phyloP scores from a whole-genome alignment of 495 filamentous ascomycete genomes.

The Daldinia caldariorum region DNA sequence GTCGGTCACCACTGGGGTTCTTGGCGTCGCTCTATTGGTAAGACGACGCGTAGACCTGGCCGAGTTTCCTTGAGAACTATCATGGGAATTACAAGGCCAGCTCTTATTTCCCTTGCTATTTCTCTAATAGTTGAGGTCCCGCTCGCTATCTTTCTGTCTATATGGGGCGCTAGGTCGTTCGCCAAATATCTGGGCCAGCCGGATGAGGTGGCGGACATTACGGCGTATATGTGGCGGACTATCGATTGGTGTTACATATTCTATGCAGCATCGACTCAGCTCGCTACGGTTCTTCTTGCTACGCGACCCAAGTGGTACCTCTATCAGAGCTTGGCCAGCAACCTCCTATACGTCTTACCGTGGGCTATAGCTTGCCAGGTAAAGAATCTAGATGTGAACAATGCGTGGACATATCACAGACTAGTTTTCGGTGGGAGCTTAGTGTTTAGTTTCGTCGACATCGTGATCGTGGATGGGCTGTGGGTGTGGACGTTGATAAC shows the following conservation, averaged over 20 bases:
- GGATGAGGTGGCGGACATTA: slow-evolving; percentile 66
- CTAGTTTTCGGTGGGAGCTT: slow-evolving; percentile 76
- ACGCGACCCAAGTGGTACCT: slow-evolving; percentile 75
- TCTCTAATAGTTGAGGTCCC: slow-evolving; percentile 69
- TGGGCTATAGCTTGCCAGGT: slow-evolving; percentile 73
- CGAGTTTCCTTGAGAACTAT: slow-evolving; percentile 52
- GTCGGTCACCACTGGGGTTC: slow-evolving; percentile 74
- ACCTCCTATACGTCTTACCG: slow-evolving; percentile 73
- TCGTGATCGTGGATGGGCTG: slow-evolving; percentile 57
- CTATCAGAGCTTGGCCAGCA: slow-evolving; percentile 70
- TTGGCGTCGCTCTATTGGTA: slow-evolving; percentile 60
- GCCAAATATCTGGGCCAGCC: slow-evolving; percentile 68
- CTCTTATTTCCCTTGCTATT: slow-evolving; percentile 61
- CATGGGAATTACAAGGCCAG: slow-evolving; percentile 60
- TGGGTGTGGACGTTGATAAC: slow-evolving; percentile 67
- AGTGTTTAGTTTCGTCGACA: slow-evolving; percentile 71
- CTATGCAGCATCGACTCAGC: slow-evolving; percentile 71
- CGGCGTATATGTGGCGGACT: slow-evolving; percentile 74
- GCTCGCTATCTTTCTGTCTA: slow-evolving; percentile 68
- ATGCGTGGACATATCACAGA: slow-evolving; percentile 74
- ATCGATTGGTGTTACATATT: slow-evolving; percentile 83
- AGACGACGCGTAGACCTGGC: slow-evolving; percentile 50
- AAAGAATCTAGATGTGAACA: slow-evolving; percentile 55
- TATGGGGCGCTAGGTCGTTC: slow-evolving; percentile 67
- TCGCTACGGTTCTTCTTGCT: slow-evolving; percentile 71